A percentile compares a stretch with the other conserved stretches of the same genome.
These are phyloP conservation scores for Botryotinia narcissicola DNA, from an alignment of 2,329 filamentous ascomycete species.

Conservation along the genomic window DNA sequence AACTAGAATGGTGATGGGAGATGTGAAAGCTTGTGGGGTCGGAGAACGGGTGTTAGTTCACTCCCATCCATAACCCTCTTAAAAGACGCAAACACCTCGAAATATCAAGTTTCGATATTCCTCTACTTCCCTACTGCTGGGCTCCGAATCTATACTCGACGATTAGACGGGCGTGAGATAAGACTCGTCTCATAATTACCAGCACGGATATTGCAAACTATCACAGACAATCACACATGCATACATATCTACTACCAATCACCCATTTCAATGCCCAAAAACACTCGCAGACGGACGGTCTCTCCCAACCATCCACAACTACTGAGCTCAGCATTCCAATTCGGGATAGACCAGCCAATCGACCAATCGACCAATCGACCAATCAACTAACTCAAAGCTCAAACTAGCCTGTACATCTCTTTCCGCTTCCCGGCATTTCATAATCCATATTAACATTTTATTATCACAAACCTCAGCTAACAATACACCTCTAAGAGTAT, in stretches of 20 bases:
- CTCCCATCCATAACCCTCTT: too few relatives aligned
- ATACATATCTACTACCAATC: not conserved
- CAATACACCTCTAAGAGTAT: not conserved
- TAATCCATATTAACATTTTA: not conserved
- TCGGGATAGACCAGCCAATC: not conserved
- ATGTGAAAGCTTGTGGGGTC: too few relatives aligned
- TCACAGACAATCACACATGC: not conserved
- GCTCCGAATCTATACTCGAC: not conserved
- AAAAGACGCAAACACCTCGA: too few relatives aligned
- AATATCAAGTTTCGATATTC: too few relatives aligned
- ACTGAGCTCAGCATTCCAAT: not conserved
- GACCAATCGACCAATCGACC: not conserved
- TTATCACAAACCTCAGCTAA: not conserved
- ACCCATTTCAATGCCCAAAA: not conserved
- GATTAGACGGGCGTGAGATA: not conserved
- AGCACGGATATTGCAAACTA: not conserved
- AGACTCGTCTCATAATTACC: not conserved
- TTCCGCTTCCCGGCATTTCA: not conserved
- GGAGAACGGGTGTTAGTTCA: too few relatives aligned
- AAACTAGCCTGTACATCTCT: not conserved
- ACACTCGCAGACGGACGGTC: not conserved
- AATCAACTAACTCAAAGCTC: not conserved
- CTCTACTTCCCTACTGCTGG: not conserved
- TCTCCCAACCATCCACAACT: not conserved
- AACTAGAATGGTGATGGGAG: too few relatives aligned